phyloP scores from a whole-genome alignment of 306 rosid genomes.

The Prosopis cineraria region DNA sequence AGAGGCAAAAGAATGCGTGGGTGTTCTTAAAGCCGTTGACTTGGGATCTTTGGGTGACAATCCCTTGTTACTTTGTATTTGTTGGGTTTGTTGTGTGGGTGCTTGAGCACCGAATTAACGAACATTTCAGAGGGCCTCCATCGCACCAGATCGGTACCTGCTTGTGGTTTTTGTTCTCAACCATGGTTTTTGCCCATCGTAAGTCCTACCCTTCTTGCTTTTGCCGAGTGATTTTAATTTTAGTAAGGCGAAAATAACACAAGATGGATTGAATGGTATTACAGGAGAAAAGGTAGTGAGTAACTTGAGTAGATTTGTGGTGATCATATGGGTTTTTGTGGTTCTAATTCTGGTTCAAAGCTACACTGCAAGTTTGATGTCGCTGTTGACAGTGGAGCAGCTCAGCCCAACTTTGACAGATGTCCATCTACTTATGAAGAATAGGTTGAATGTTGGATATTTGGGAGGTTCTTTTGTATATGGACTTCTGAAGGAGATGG shows the following conservation, averaged over 20 bases:
- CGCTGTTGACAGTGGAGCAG: conserved; percentile 61
- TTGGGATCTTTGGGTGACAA: conserved; percentile 56
- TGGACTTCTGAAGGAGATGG: conserved; percentile 33
- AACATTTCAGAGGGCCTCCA: conserved; percentile 57
- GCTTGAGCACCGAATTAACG: conserved; percentile 60
- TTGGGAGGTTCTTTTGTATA: conserved; percentile 47
- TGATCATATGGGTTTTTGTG: conserved; percentile 65
- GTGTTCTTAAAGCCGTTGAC: conserved; percentile 64
- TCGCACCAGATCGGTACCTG: conserved; percentile 62
- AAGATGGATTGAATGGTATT: neutral
- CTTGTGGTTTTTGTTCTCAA: conserved; percentile 75
- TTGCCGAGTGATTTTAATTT: neutral
- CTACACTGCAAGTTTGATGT: conserved; percentile 64
- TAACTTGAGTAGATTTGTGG: conserved; percentile 62
- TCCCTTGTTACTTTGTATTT: conserved; percentile 47
- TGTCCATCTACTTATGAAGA: conserved; percentile 39
- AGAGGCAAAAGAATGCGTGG: conserved; percentile 50
- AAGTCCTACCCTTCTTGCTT: conserved; percentile 18
- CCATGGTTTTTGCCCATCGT: conserved; percentile 60
- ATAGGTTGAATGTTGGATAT: conserved; percentile 49
- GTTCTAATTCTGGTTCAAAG: conserved; percentile 66
- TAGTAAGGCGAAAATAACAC: neutral
- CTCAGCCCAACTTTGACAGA: conserved; percentile 51
- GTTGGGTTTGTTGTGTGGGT: conserved; percentile 64
- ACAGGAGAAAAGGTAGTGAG: conserved; percentile 59